Base-by-base conservation (phyloP, 1,284 basidiomycete species). In the Bondarzewia mesenterica region DNA sequence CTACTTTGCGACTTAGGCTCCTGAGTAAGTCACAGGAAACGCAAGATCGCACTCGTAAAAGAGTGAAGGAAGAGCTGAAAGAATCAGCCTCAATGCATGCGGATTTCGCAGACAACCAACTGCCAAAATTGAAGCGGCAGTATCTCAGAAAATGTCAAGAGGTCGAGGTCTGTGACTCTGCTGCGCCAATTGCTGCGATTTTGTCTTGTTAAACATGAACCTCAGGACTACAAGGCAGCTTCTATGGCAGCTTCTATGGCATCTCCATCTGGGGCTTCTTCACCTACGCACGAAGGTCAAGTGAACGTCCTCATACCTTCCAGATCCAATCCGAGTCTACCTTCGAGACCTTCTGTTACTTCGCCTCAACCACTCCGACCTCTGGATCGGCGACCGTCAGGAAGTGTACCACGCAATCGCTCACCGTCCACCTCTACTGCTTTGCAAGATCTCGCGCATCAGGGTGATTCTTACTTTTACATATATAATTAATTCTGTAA, bases 41-140 rank as follows among this genome's bases (percentile, higher is more conserved):
- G 7, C 91, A 94, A 70, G 86, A 89, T 48, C 79, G 91, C 36
- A 93, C 90, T 22, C 77, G 88, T 25, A 89, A 88, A 62, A 81
- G 89, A n/a, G 87, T 95, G 61, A 87, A 86, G 58, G 90, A 93
- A 55, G 90, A 93, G 60, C 66, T 93, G 53, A 93, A 90, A 63
- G 77, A 79, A 7, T 89, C 90, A 0, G 72, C 73, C 14, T 57
- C 65, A 50, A 78, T 82, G 16, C 91, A 93, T 65, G 75, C 76
- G 25, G 90, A 93, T 20, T 91, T 85, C 60, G 82, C 82, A 10
- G 86, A 89, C 58, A 78, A 74, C 48, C 70, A 75, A 16, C 71
- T 93, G 6, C 89, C 89, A 1, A 85, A 82, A 58, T 68, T 93
- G 42, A 91, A 90, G 68, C 74, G 80, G 42, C 67, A 73, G 26